These are phyloP conservation scores for Entomortierella chlamydospora DNA, from an alignment of 192 early-diverging fungal species.

Conservation along the genomic window DNA sequence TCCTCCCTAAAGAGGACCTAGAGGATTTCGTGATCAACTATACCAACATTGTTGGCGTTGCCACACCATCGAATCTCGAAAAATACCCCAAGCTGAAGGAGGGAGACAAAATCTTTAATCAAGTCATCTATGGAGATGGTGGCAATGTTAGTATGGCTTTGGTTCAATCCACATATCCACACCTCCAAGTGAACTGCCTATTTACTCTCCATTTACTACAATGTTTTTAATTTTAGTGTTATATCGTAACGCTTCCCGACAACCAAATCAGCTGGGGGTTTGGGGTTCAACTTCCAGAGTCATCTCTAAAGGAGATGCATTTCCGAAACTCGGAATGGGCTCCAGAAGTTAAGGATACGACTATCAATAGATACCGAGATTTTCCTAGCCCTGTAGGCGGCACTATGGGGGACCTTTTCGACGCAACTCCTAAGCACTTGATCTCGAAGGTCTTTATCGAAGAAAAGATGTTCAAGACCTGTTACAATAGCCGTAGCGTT, in stretches of 20 bases:
- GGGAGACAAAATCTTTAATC: not conserved
- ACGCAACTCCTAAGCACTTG: not conserved
- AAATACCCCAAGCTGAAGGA: not conserved
- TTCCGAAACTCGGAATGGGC: not conserved
- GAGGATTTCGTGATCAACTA: not conserved
- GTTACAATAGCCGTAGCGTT: not conserved
- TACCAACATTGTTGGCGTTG: not conserved
- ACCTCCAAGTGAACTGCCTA: not conserved
- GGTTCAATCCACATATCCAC: not conserved
- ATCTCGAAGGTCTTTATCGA: not conserved
- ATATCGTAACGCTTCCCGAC: not conserved
- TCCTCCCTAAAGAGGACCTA: constrained; percentile 2
- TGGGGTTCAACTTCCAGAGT: not conserved
- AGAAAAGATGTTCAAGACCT: not conserved
- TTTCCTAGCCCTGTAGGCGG: not conserved
- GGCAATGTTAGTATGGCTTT: not conserved
- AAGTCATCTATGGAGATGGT: not conserved
- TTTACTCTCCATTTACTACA: not conserved
- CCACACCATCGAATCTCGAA: not conserved
- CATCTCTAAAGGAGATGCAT: not conserved
- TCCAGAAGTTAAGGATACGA: not conserved
- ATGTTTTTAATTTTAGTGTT: not conserved
- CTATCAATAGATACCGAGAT: not conserved
- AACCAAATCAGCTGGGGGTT: constrained; percentile 1
- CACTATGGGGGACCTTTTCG: constrained; percentile 1